Conservation (phyloP, 2,329 filamentous ascomycete genomes). For the Fusarium mangiferae region DNA sequence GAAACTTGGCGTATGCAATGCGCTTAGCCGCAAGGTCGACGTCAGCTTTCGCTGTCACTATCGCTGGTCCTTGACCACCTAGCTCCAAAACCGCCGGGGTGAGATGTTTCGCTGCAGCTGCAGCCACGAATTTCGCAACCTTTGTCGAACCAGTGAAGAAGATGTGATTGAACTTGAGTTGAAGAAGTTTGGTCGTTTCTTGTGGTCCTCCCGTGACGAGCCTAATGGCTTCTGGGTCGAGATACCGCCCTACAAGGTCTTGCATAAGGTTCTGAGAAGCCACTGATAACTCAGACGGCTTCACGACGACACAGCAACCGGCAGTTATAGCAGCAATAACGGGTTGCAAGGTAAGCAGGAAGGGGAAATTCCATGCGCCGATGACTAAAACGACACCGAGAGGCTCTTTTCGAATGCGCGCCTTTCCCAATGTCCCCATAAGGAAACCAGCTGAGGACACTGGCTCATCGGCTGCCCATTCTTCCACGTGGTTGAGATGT, state of each 20-base stretch:
- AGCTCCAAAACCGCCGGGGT: slow-evolving; percentile 57
- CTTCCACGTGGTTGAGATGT: slow-evolving; percentile 51
- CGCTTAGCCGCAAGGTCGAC: slow-evolving; percentile 55
- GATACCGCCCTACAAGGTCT: slow-evolving; percentile 53
- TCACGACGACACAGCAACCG: slow-evolving; percentile 54
- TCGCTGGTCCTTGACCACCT: slow-evolving; percentile 57
- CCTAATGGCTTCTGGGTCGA: slow-evolving; percentile 52
- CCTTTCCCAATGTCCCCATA: slow-evolving; percentile 44
- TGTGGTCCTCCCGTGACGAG: slow-evolving; percentile 50
- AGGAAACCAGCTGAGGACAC: slow-evolving; percentile 43
- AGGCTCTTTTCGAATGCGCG: slow-evolving; percentile 55
- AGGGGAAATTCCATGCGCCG: slow-evolving; percentile 59
- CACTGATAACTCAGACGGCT: slow-evolving; percentile 55
- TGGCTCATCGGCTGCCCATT: slow-evolving; percentile 53
- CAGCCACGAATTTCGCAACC: slow-evolving; percentile 51
- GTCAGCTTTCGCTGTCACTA: slow-evolving; percentile 54
- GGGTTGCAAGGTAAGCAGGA: slow-evolving; percentile 52
- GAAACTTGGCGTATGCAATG: slow-evolving; percentile 55
- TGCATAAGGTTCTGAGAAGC: slow-evolving; percentile 51
- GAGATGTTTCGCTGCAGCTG: slow-evolving; percentile 57
- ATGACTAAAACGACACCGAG: slow-evolving; percentile 57
- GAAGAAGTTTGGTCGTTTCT: slow-evolving; percentile 51
- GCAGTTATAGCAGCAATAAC: slow-evolving; percentile 56
- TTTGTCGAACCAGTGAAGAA: slow-evolving; percentile 57
- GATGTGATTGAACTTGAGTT: slow-evolving; percentile 55